A percentile compares a stretch with the other conserved stretches of the same genome.
Evolutionary conservation across 1,284 basidiomycete species (phyloP).

Genomic region (Rhodotorula glutinis): DNA sequence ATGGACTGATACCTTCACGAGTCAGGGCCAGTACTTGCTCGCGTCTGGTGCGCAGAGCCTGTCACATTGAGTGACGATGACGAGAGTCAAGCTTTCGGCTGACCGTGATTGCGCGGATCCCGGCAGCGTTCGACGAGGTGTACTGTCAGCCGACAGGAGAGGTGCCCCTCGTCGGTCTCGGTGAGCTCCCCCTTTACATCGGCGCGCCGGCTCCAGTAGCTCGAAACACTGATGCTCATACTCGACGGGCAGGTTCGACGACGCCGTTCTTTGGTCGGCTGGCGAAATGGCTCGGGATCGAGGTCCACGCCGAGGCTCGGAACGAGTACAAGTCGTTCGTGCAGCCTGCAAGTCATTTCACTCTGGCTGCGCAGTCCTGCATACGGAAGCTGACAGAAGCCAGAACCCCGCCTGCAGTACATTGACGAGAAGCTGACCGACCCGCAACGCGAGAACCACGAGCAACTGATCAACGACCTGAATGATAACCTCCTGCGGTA

Average conservation of each 20-base stretch:
- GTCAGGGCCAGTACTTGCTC: conserved; percentile 49
- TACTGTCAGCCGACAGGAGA: conserved; percentile 51
- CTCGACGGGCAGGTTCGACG: conserved; percentile 24
- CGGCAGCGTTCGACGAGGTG: conserved; percentile 49
- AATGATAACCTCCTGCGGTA: conserved; percentile 44
- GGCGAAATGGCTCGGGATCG: conserved; percentile 51
- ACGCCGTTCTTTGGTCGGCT: conserved; percentile 47
- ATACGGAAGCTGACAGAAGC: too few relatives aligned
- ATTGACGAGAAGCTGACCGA: conserved; percentile 42
- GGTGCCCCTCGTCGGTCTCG: conserved; percentile 49
- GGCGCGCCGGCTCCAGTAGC: neutral
- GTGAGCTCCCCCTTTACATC: conserved; percentile 5
- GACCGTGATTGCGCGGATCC: too few relatives aligned
- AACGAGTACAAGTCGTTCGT: conserved; percentile 50
- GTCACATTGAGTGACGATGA: neutral
- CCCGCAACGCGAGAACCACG: conserved; percentile 45
- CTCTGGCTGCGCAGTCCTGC: too few relatives aligned
- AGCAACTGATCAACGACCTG: conserved; percentile 42
- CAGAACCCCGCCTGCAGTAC: conserved; percentile 33
- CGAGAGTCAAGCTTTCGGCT: too few relatives aligned
- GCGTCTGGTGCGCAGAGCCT: conserved; percentile 36
- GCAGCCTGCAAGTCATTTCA: conserved; percentile 18
- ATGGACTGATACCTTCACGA: conserved; percentile 50
- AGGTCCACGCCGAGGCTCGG: conserved; percentile 50
- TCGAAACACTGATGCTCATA: neutral